Conservation (phyloP, 2,329 filamentous ascomycete genomes). For the Fusarium sarcochroum region DNA sequence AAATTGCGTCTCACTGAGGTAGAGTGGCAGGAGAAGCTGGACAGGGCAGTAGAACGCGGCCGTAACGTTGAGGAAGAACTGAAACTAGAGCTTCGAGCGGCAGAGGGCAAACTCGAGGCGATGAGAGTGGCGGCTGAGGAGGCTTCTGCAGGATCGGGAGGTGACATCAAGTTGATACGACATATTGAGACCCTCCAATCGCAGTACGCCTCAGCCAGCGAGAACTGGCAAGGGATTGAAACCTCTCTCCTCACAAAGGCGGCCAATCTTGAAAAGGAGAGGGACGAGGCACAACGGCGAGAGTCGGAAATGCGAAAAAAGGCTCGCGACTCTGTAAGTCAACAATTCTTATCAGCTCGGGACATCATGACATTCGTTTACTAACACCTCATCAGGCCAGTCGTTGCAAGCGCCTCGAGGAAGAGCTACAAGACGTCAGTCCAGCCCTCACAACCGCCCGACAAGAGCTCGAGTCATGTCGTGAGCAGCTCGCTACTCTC, state of each 20-base stretch:
- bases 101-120: constrained; percentile 92
- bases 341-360: background rate
- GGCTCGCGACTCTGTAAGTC: constrained; percentile 83
- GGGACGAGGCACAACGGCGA: constrained; percentile 85
- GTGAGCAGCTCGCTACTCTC: constrained; percentile 71
- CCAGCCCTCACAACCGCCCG: constrained; percentile 75
- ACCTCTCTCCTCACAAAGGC: constrained; percentile 84
- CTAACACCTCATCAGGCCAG: constrained; percentile 65
- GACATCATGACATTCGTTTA: background rate
- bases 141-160: constrained; percentile 83
- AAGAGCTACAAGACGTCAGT: constrained; percentile 82
- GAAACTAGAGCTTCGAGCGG: constrained; percentile 79
- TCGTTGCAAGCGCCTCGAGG: constrained; percentile 77
- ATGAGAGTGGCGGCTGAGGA: constrained; percentile 90
- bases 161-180: constrained; percentile 89
- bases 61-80: constrained; percentile 81
- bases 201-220: constrained; percentile 92
- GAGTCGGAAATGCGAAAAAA: constrained; percentile 92
- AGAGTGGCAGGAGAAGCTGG: constrained; percentile 80
- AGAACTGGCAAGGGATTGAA: constrained; percentile 98
- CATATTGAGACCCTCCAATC: constrained; percentile 97
- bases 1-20: constrained; percentile 77
- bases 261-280: constrained; percentile 86
- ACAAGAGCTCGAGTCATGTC: constrained; percentile 73
- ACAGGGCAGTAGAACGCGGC: constrained; percentile 79